These are phyloP conservation scores for Chaetomium strumarium DNA, from an alignment of 2,329 filamentous ascomycete genomes.

Conservation along the genomic window DNA sequence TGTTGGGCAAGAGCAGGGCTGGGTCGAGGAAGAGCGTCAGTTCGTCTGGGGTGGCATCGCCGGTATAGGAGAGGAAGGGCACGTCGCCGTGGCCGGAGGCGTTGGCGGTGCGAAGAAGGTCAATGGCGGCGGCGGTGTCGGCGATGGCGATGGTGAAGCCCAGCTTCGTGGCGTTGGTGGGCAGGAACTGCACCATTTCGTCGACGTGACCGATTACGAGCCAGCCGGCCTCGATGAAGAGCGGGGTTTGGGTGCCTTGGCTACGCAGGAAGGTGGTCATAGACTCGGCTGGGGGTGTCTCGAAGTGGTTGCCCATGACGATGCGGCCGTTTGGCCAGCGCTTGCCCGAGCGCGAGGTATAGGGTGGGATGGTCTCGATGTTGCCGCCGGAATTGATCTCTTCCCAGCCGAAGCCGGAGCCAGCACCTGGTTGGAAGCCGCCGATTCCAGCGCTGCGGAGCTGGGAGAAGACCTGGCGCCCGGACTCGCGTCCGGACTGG, in stretches of 20 bases:
- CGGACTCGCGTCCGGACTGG: slow-evolving; percentile 3
- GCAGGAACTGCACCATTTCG: slow-evolving; percentile 8
- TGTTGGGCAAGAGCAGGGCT: neutral
- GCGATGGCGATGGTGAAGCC: slow-evolving; percentile 4
- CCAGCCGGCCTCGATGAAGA: slow-evolving; percentile 8
- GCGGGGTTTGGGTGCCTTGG: neutral
- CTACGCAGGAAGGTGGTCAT: slow-evolving; percentile 1
- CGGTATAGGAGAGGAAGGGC: slow-evolving; percentile 1
- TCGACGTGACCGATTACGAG: slow-evolving; percentile 9
- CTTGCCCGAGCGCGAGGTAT: slow-evolving; percentile 5
- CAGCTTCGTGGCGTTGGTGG: neutral
- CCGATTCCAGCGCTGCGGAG: slow-evolving; percentile 1
- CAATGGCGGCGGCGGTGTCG: neutral
- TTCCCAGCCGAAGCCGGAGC: slow-evolving; percentile 6
- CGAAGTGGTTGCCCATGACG: slow-evolving; percentile 8
- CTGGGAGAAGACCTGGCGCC: slow-evolving; percentile 7
- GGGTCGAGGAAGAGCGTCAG: slow-evolving; percentile 2
- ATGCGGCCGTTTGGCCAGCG: slow-evolving; percentile 5
- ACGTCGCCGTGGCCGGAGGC: neutral
- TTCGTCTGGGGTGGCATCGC: slow-evolving; percentile 4
- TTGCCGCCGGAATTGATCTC: slow-evolving; percentile 11
- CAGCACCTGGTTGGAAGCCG: neutral
- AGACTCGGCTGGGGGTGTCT: slow-evolving; percentile 1
- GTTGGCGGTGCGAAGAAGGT: neutral
- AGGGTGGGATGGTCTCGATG: slow-evolving; percentile 10